Conservation (phyloP, 345 rosid genomes). For the Corymbia maculata region DNA sequence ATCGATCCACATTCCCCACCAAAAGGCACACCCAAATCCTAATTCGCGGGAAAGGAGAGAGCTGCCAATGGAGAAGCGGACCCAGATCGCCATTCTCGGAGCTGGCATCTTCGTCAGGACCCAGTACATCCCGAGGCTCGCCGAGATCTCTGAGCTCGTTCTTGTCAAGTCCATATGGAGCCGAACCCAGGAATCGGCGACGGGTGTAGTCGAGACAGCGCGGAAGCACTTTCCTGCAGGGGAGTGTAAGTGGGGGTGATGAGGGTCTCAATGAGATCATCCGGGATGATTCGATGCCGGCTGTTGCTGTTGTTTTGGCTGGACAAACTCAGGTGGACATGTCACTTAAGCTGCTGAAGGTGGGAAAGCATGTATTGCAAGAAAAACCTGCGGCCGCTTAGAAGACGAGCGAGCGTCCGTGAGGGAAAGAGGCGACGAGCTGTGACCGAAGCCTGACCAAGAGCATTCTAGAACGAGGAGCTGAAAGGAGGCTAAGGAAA, state of each 20-base stretch:
- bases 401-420: too few species aligned
- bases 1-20: background rate
- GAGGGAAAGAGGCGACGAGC: too few species aligned
- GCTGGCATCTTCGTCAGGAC: slow-evolving; percentile 91
- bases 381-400: too few species aligned
- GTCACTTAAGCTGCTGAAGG: slow-evolving; percentile 72
- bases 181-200: slow-evolving; percentile 84
- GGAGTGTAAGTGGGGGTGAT: slow-evolving; percentile 82
- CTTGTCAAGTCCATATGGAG: slow-evolving; percentile 75
- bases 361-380: slow-evolving; percentile 90
- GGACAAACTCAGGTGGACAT: slow-evolving; percentile 85
- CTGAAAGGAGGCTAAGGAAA: too few species aligned
- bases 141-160: slow-evolving; percentile 79
- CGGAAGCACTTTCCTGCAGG: slow-evolving; percentile 64
- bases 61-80: slow-evolving; percentile 32
- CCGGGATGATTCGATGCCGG: slow-evolving; percentile 50
- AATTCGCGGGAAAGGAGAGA: background rate
- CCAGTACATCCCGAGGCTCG: slow-evolving; percentile 73
- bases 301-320: slow-evolving; percentile 92
- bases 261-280: slow-evolving; percentile 65
- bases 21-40: background rate
- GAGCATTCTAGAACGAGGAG: too few species aligned
- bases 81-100: slow-evolving; percentile 71
- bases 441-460: too few species aligned
- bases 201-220: slow-evolving; percentile 69